Percentiles rank a stretch among this genome's conserved stretches.
Conservation (phyloP, 495 filamentous ascomycete genomes). For the Filosporella fistucella region DNA sequence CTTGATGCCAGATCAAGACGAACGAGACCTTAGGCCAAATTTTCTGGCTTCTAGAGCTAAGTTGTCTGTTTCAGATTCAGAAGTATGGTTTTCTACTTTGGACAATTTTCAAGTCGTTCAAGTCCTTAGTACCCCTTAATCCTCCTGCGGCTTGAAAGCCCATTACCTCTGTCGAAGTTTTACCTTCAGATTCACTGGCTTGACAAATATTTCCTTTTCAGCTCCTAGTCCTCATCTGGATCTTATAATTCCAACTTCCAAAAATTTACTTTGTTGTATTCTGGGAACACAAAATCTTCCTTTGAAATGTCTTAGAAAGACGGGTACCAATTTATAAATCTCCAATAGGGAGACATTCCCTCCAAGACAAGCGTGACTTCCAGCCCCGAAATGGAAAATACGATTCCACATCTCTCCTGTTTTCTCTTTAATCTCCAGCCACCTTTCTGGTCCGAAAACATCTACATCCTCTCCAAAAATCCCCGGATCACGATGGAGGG, state of each 20-base stretch:
- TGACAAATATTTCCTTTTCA: neutral
- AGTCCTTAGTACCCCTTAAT: too few species aligned
- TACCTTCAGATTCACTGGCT: neutral
- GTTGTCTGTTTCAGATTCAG: too few species aligned
- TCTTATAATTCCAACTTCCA: neutral
- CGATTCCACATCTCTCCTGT: slow-evolving; percentile 26
- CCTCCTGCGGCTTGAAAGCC: too few species aligned
- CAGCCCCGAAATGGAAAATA: slow-evolving; percentile 35
- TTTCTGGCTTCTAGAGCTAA: too few species aligned
- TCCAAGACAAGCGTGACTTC: slow-evolving; percentile 34
- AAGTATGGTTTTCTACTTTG: too few species aligned
- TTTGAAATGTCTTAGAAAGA: slow-evolving; percentile 12
- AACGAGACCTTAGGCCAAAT: too few species aligned
- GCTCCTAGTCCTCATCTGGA: neutral
- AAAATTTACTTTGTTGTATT: neutral
- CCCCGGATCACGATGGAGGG: slow-evolving; percentile 30
- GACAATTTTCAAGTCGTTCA: too few species aligned
- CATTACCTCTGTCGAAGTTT: too few species aligned
- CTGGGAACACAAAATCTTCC: neutral
- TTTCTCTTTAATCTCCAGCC: slow-evolving; percentile 31
- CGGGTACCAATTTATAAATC: slow-evolving; percentile 37
- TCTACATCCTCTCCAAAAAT: slow-evolving; percentile 50
- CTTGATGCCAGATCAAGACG: too few species aligned
- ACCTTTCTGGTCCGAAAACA: slow-evolving; percentile 48
- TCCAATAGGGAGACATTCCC: slow-evolving; percentile 34